These are phyloP conservation scores for Candida sphagnicola DNA, from an alignment of 805 yeast species.

Conservation along the genomic window DNA sequence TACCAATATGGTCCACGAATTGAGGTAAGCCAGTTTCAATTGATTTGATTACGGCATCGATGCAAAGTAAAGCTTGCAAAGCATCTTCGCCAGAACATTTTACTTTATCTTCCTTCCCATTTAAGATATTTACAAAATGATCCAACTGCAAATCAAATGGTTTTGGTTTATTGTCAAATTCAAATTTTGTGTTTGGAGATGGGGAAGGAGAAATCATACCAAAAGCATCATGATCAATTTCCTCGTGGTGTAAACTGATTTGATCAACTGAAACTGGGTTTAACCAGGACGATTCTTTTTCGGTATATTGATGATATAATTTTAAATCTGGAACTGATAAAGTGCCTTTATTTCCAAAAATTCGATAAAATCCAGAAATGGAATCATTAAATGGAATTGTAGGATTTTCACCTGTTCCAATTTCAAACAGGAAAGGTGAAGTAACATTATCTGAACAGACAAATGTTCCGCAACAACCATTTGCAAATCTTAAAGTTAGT, in stretches of 20 bases:
- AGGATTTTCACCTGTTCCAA: constrained; percentile 43
- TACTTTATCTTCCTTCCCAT: constrained; percentile 20
- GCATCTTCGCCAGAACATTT: constrained; percentile 34
- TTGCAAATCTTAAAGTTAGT: constrained; percentile 32
- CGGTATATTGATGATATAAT: constrained; percentile 28
- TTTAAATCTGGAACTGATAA: constrained; percentile 38
- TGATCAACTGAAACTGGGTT: constrained; percentile 20
- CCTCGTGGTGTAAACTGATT: constrained; percentile 14
- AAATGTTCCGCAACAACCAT: constrained; percentile 39
- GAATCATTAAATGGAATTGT: constrained; percentile 28
- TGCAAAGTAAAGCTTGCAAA: constrained; percentile 28
- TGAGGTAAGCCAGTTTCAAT: constrained; percentile 29
- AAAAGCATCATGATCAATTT: constrained; percentile 5
- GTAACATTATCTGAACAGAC: constrained; percentile 39
- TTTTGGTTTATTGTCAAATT: constrained; percentile 11
- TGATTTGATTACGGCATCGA: constrained; percentile 31
- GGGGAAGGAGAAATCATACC: constrained; percentile 27
- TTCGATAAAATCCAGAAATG: constrained; percentile 32
- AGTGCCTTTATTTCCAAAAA: constrained; percentile 37
- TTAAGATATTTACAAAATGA: constrained; percentile 34
- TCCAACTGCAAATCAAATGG: constrained; percentile 39
- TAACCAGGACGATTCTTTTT: constrained; percentile 24
- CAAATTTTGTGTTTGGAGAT: constrained; percentile 20
- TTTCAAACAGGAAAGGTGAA: constrained; percentile 39
- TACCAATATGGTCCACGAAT: constrained; percentile 17